Evolutionary conservation across 495 filamentous ascomycete genomes (phyloP).

Genomic region (Aspergillus campestris): DNA sequence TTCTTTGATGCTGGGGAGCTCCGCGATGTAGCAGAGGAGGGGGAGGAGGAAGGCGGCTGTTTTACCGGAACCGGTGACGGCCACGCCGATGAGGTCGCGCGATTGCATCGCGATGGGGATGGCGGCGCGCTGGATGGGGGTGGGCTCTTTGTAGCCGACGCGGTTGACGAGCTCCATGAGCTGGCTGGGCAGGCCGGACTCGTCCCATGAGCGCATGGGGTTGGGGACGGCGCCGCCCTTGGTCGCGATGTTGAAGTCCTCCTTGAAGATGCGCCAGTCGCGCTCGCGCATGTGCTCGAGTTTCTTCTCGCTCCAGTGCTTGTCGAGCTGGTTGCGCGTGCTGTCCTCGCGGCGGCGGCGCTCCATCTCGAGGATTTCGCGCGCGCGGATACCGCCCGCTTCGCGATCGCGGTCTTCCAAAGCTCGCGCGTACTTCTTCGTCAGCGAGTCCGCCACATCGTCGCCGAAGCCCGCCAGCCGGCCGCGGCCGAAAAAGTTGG

Average conservation of each 20-base stretch:
- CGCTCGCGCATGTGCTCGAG: constrained; percentile 94
- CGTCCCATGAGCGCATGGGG: constrained; percentile 92
- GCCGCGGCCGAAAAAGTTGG: constrained; percentile 73
- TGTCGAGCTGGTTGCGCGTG: constrained; percentile 61
- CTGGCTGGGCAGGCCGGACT: constrained; percentile 71
- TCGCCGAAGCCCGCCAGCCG: constrained; percentile 77
- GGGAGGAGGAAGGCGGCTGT: constrained; percentile 93
- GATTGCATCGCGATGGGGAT: constrained; percentile 93
- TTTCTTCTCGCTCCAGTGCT: constrained; percentile 97
- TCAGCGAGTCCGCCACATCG: constrained; percentile 59
- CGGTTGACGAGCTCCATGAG: constrained; percentile 74
- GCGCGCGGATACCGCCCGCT: constrained; percentile 67
- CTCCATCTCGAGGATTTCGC: constrained; percentile 84
- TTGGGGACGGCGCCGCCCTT: constrained; percentile 88
- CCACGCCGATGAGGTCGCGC: constrained; percentile 93
- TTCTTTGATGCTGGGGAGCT: constrained; percentile 77
- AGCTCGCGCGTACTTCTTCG: constrained; percentile 67
- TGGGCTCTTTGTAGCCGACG: constrained; percentile 91
- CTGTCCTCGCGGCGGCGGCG: constrained; percentile 67
- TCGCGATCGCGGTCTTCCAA: constrained; percentile 73
- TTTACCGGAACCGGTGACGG: constrained; percentile 98
- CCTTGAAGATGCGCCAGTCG: constrained; percentile 99
- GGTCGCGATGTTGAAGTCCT: constrained; percentile 95
- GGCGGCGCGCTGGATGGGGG: constrained; percentile 84
- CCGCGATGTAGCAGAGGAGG: constrained; percentile 91